These are phyloP conservation scores for Penicillium vulpinum DNA, from an alignment of 2,329 filamentous ascomycete species.

Conservation along the genomic window DNA sequence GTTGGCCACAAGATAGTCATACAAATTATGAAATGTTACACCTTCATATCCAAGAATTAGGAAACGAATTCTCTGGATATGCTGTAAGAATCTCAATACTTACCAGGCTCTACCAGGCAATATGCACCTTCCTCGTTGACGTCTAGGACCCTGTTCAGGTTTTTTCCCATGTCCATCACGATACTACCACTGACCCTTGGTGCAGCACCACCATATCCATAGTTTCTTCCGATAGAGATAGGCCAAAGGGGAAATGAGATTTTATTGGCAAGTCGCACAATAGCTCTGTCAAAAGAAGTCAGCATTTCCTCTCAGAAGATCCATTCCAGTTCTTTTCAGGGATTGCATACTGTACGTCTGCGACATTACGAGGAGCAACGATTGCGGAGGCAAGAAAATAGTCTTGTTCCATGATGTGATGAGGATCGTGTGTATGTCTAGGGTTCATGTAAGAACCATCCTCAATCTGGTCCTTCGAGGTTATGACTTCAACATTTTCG, in stretches of 20 bases:
- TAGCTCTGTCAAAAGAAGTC: not conserved
- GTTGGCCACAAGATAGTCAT: constrained; percentile 41
- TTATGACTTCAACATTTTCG: too few relatives aligned
- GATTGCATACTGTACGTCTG: not conserved
- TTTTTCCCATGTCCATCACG: constrained; percentile 44
- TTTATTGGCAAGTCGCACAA: constrained; percentile 27
- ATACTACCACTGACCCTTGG: constrained; percentile 48
- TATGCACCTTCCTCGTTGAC: constrained; percentile 53
- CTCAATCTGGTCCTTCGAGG: too few relatives aligned
- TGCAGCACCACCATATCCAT: constrained; percentile 54
- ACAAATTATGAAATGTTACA: constrained; percentile 54
- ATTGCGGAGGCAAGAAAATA: not conserved
- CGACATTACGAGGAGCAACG: not conserved
- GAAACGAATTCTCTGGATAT: too few relatives aligned
- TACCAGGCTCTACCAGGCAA: constrained; percentile 53
- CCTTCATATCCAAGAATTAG: too few relatives aligned
- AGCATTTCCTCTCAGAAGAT: not conserved
- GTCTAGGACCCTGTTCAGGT: constrained; percentile 55
- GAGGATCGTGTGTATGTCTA: not conserved
- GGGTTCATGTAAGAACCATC: not conserved
- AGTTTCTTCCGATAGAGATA: constrained; percentile 46
- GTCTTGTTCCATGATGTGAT: not conserved
- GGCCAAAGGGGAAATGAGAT: constrained; percentile 37
- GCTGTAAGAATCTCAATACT: too few relatives aligned
- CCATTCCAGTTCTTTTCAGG: not conserved